Base-by-base conservation (phyloP, 352 stramenopile genomes). In the Elongisporangium senticosum region DNA sequence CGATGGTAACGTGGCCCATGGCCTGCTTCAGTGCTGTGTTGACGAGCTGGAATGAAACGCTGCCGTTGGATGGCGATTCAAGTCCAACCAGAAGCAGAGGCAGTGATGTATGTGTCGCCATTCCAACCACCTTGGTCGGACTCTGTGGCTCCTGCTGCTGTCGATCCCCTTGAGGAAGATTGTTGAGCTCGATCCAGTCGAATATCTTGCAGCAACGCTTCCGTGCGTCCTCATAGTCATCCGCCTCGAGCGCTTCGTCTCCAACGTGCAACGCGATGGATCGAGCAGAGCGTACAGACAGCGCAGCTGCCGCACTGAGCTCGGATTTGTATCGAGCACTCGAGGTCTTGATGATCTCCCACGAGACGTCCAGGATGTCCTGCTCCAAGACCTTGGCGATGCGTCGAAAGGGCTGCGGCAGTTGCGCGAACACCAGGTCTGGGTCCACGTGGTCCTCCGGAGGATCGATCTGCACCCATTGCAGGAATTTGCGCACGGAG, bases 331-430 rank as follows among this genome's bases (percentile, higher is more conserved):
- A 87, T 21, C 59, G 69, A 10, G 56, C 58, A 40, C 76, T 87
- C 48, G 72, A 65, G 15, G 62, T 56, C 19, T 56, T 71, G 66
- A 87, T 87, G 6, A 61, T 49, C 5, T 75, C 55, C 74, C 78
- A 89, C 37, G 81, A 68, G 19, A 51, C 67, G 47, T 93, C 76
- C 7, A 92, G 59, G 22, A 92, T 86, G 23, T 83, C 68, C 2
- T 58, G 24, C 15, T 94, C 71, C 10, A 89, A 62, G 56, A 94
- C 56, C 56, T 91, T 90, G 20, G 71, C 21, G 11, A 94, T 72
- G 13, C 75, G 74, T 2, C 80, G 78, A 43, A 80, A 91, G 4
- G 84, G 84, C 59, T 94, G 82, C 13, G 84, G 84, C 5, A 91
- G 76, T 0, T 71, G 63, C 11, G 75, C 65, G 40, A 90, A 83